These are phyloP conservation scores for Syncephalastrum racemosum DNA, from an alignment of 371 early-diverging fungal genomes.

Conservation along the genomic window DNA sequence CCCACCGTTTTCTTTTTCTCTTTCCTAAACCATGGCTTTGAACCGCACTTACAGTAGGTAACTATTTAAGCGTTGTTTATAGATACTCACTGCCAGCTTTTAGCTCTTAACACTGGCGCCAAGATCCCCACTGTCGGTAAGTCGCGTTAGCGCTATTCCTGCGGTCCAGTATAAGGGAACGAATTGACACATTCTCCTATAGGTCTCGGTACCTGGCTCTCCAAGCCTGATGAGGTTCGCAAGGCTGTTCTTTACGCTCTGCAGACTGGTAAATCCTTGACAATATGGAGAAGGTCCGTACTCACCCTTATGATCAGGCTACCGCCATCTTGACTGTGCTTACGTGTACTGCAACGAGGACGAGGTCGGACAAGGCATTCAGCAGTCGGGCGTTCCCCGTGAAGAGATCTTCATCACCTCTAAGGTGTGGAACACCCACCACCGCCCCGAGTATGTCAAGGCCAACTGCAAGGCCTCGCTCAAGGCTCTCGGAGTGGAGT, in stretches of 20 bases:
- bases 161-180: no score
- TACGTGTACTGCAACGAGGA: slow-evolving; percentile 79
- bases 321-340: slow-evolving; percentile 81
- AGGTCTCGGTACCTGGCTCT: slow-evolving; percentile 64
- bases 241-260: slow-evolving; percentile 61
- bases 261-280: slow-evolving; percentile 37
- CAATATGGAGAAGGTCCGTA: not conserved
- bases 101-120: slow-evolving; percentile 57
- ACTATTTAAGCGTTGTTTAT: not conserved
- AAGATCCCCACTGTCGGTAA: slow-evolving; percentile 41
- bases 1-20: not conserved
- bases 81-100: not conserved
- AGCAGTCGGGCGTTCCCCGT: slow-evolving; percentile 57
- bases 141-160: not conserved
- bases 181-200: not conserved
- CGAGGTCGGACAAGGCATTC: slow-evolving; percentile 78
- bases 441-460: slow-evolving; percentile 68
- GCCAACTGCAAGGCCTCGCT: slow-evolving; percentile 69
- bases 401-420: slow-evolving; percentile 83
- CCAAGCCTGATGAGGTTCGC: slow-evolving; percentile 56
- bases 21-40: slow-evolving; percentile 15
- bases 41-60: slow-evolving; percentile 18
- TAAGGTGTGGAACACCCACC: slow-evolving; percentile 89
- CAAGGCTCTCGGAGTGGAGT: slow-evolving; percentile 71
- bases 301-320: slow-evolving; percentile 22